Evolutionary conservation across 148 eudicot genomes (phyloP), one percentile per base, ranked within the genome.

Genomic region (Heliosperma pusillum): DNA sequence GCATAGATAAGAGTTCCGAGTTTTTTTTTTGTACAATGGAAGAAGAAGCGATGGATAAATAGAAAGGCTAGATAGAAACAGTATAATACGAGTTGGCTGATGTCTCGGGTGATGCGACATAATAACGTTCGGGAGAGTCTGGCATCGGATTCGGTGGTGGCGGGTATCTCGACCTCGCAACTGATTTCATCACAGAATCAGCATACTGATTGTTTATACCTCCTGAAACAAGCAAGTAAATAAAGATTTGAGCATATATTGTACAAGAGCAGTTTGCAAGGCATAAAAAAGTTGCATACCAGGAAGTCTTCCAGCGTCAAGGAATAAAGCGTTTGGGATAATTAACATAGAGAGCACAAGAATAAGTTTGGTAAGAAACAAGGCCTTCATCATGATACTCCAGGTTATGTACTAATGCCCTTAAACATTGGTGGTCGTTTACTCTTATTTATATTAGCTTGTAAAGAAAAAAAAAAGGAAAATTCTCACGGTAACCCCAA

Each of bases 111-210:
- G 40, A 33, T 33, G 76, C 2, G 24, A 30, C 55, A 11, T 4
- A n/a, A n/a, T n/a, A 21, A 8, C 69, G 76, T 0, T 44, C 58
- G 9, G 76, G 76, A 10, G 76, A 30, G 42, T 62, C 69, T 45
- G 69, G 76, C 17, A 4, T 62, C 9, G 76, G 76, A 45, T 62
- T 19, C 5, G 69, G 52, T 22, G 76, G 76, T 74, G 76, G 76
- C 12, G 76, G 76, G 21, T 21, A 30, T 44, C 42, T 63, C 1
- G 70, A 21, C 69, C 70, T 74, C n/a, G 1, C 45, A 9, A 74
- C 50, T n/a, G 69, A 17, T 19, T 24, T 36, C n/a, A 26, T 74
- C 70, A 74, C 21, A 27, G 13, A 9, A 6, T 74, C 10, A 13
- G 3, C 59, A 63, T 74, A 74, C 69, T 21, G 11, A 19, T 62